A percentile compares a stretch with the other conserved stretches of the same genome.
These are phyloP conservation scores for Pythium periplocum DNA, from an alignment of 352 stramenopile genomes.

Conservation along the genomic window DNA sequence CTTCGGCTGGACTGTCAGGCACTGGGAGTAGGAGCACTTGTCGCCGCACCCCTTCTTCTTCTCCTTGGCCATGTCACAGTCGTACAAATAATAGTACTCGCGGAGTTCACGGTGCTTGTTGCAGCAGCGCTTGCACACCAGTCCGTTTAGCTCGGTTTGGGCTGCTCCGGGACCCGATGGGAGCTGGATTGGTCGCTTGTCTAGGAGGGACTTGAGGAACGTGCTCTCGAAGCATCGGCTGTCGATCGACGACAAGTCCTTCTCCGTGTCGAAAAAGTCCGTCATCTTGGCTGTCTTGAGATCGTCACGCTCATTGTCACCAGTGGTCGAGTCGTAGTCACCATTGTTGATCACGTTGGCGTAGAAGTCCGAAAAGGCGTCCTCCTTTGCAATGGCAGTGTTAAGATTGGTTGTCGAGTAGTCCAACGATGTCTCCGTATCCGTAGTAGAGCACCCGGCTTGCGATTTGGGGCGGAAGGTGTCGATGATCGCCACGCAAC, in stretches of 20 bases:
- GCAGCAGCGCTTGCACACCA: constrained; percentile 6
- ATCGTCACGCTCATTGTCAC: neutral
- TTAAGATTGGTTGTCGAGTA: neutral
- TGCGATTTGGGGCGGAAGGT: constrained; percentile 21
- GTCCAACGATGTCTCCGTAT: neutral
- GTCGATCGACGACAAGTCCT: no score
- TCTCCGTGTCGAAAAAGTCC: no score
- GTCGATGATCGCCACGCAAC: constrained; percentile 44
- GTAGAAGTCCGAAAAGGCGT: constrained; percentile 1
- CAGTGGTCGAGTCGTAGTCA: neutral
- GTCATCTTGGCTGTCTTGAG: no score
- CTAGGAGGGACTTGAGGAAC: no score
- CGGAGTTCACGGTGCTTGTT: neutral
- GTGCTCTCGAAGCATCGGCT: no score
- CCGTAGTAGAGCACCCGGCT: neutral
- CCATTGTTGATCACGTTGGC: constrained; percentile 4
- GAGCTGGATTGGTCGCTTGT: no score
- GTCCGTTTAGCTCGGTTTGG: neutral
- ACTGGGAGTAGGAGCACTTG: neutral
- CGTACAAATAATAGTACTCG: neutral
- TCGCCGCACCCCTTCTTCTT: neutral
- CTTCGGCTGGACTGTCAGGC: constrained; percentile 2
- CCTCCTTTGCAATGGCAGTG: neutral
- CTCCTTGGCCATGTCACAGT: neutral
- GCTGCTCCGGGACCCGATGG: no score